Percentiles rank a stretch among this genome's conserved stretches.
These are phyloP conservation scores for Erigeron canadensis DNA, from an alignment of 129 eudicot species.

Conservation along the genomic window DNA sequence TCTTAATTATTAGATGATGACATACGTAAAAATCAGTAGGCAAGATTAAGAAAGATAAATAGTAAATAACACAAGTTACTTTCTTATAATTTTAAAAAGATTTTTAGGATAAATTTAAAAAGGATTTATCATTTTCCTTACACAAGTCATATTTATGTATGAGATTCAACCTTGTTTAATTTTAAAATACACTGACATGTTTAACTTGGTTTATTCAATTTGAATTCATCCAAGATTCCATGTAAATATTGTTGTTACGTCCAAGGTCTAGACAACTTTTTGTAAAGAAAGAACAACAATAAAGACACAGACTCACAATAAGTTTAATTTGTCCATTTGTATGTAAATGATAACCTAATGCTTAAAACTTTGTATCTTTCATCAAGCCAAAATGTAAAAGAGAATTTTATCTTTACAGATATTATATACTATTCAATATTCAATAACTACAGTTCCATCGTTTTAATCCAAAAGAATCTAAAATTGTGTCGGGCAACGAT, in stretches of 20 bases:
- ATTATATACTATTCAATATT: too few species aligned
- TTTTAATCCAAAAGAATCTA: too few species aligned
- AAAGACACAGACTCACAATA: background rate
- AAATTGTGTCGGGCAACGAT: too few species aligned
- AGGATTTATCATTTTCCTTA: too few species aligned
- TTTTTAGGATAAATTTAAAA: too few species aligned
- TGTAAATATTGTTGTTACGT: conserved; percentile 22
- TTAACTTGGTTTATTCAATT: too few species aligned
- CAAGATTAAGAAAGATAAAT: too few species aligned
- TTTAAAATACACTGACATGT: background rate
- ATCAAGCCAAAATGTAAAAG: background rate
- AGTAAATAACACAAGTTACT: too few species aligned
- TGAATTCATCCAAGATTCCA: conserved; percentile 17
- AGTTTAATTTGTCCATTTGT: background rate
- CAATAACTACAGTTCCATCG: too few species aligned
- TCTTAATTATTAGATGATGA: too few species aligned
- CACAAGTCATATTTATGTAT: background rate
- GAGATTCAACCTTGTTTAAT: background rate
- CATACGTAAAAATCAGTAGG: too few species aligned
- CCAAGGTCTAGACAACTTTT: background rate
- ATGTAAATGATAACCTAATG: background rate
- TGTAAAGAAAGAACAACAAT: background rate
- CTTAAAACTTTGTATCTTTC: background rate
- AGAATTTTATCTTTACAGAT: conserved; percentile 7
- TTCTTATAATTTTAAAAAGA: too few species aligned